Base-by-base conservation (phyloP, 2,329 filamentous ascomycete genomes). In the Aspergillus fumigatiaffinis region DNA sequence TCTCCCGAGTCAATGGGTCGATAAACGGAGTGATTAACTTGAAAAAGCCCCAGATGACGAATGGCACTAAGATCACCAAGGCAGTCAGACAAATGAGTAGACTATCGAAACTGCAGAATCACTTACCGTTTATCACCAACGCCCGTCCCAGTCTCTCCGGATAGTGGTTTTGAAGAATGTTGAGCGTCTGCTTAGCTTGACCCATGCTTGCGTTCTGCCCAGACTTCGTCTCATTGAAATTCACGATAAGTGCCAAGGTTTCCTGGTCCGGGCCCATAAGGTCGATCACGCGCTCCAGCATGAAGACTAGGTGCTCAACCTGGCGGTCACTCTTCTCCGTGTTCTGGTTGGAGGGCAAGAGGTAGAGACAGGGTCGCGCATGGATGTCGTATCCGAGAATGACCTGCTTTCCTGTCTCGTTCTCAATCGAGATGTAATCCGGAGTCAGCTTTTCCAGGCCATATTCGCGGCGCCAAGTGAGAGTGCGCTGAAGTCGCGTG, bases 11-110 rank as follows among this genome's bases (percentile, higher is more conserved):
- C 67, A 92, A 79, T 7, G 94, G 94, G 75, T 99, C 94, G 77
- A 99, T 96, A 77, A 99, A 97, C 42, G 93, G 92, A 4, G 87
- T 92, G 76, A 99, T 92, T 67, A 97, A 80, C 77, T 96, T 97
- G 83, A 97, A 96, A 82, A 99, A 99, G 52, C 90, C 90, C 74
- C 85, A 88, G 60, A 97, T 90, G 62, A 96, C 84, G 86, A 91
- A 97, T 0, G 93, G 93, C 51, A 96, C 90, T 93, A 62, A 51
- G 23, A 25, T 25, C 32, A 23, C 44, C 23, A 26, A 21, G 12
- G 14, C 17, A 56, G 26, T 28, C 26, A 20, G 48, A 50, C 57
- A 26, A 58, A 52, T 25, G 35, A 12, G 5, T 47, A n/a, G 41
- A 17, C 17, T 17, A 51, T 55, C 26, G 61, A 20, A 35, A 28